Percentiles rank a stretch among this genome's conserved stretches.
phyloP scores from a whole-genome alignment of 345 rosid species.

The Brassica incana region DNA sequence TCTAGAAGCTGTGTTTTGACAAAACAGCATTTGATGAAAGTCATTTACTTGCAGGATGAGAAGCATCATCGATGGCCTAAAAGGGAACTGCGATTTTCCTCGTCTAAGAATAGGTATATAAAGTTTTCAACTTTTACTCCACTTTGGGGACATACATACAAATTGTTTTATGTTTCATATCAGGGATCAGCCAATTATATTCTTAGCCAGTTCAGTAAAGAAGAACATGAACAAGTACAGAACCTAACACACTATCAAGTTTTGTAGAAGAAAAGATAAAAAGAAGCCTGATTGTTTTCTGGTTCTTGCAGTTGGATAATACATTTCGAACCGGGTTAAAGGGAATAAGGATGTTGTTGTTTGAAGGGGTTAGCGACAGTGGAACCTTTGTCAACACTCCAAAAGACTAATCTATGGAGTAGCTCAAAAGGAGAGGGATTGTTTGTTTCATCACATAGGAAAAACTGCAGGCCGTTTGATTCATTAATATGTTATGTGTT shows the following conservation, averaged over 20 bases:
- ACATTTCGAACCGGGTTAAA: background rate
- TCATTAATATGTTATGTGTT: background rate
- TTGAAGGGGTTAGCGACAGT: background rate
- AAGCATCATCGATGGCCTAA: slow-evolving; percentile 79
- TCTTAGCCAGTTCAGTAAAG: background rate
- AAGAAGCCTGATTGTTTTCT: background rate
- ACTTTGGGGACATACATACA: background rate
- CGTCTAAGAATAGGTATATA: slow-evolving; percentile 82
- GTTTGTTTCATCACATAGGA: background rate
- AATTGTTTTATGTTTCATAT: slow-evolving; percentile 16
- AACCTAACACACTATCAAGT: background rate
- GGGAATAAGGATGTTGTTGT: background rate
- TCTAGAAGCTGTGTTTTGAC: no score
- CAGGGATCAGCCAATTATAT: slow-evolving; percentile 51
- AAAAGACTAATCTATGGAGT: background rate
- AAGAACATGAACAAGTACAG: background rate
- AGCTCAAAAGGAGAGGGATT: background rate
- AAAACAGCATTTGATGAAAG: background rate
- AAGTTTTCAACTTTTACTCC: background rate
- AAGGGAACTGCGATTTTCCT: slow-evolving; percentile 89
- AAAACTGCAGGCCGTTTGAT: background rate
- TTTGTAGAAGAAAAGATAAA: background rate
- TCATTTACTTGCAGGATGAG: slow-evolving; percentile 61
- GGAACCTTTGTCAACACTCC: background rate
- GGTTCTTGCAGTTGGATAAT: background rate